Evolutionary conservation across 1,284 basidiomycete genomes (phyloP), one percentile per base, ranked within the genome.

Genomic region (Veloboletus limbatus): DNA sequence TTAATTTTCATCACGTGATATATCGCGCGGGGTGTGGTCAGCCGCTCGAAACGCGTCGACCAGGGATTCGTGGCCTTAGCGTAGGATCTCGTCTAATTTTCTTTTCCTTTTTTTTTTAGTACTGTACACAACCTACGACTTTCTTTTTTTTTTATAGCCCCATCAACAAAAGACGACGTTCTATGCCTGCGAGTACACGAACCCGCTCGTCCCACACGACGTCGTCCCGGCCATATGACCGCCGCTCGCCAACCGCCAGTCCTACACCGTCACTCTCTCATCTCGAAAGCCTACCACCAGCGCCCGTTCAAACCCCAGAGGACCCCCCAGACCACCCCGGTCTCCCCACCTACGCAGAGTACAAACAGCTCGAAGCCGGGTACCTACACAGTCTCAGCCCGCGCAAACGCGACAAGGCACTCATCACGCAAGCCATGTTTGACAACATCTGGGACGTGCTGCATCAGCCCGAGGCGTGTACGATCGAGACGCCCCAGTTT

Each of bases 371-470:
- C 53, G 78, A 85, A 54, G 61, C 69, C 0, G 66, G 66, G 28
- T 87, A 87, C 55, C 65, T 86, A 30, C 51, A 59, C n/a, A 72
- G 72, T 11, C 73, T 88, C 38, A 76, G 74, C 49, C 66, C 73
- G 4, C 69, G 75, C 41, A 81, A 86, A 54, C 77, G 78, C 32
- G 74, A 76, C 41, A 88, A 87, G 64, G 82, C 83, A 9, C 76
- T 89, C 47, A 81, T 89, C 62, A 79, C 78, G 10, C 82, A 83
- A 56, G 68, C 66, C 14, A 72, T 82, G 70, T 86, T 88, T 58
- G 80, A 85, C 65, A 69, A 77, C 45, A 80, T 88, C 63, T 81
- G 82, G 75, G 74, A 78, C 52, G 77, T 82, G 21, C 69, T 89
- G 14, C 72, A 77, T 32, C 67, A 74, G 45, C 71, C 75, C 16